Evolutionary conservation across 805 yeast species (phyloP).

Genomic region (Myxozyma sirexii): DNA sequence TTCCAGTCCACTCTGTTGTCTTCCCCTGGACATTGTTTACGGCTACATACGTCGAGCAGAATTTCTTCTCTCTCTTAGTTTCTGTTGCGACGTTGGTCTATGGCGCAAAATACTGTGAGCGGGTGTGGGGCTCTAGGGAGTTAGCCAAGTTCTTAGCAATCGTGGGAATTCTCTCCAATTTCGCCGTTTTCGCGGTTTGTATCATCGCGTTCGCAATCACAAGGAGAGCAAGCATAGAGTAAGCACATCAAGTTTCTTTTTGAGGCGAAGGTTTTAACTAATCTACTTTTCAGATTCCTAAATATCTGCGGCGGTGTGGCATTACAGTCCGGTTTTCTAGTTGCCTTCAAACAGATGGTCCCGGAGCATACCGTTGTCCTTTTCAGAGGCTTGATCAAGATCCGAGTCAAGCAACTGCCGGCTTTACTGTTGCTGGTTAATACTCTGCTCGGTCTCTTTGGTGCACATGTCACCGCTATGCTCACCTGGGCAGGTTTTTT

Average conservation of each 20-base stretch:
- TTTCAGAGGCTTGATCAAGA: slow-evolving; percentile 51
- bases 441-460: slow-evolving; percentile 38
- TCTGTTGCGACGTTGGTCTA: slow-evolving; percentile 49
- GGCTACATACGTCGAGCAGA: slow-evolving; percentile 33
- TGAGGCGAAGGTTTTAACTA: background rate
- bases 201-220: slow-evolving; percentile 7
- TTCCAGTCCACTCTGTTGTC: slow-evolving; percentile 48
- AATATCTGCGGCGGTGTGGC: slow-evolving; percentile 60
- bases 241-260: background rate
- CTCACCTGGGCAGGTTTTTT: slow-evolving; percentile 54
- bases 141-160: slow-evolving; percentile 52
- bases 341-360: slow-evolving; percentile 65
- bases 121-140: slow-evolving; percentile 63
- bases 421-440: slow-evolving; percentile 45
- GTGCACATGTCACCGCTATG: slow-evolving; percentile 38
- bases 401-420: slow-evolving; percentile 48
- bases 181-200: slow-evolving; percentile 41
- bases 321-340: slow-evolving; percentile 59
- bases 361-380: slow-evolving; percentile 61
- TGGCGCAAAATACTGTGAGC: slow-evolving; percentile 67
- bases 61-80: slow-evolving; percentile 38
- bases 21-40: slow-evolving; percentile 35
- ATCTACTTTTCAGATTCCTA: slow-evolving; percentile 41
- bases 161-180: slow-evolving; percentile 46
- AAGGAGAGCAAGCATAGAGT: background rate